phyloP scores from a whole-genome alignment of 352 stramenopile genomes.

The Phytophthora colocasiae region DNA sequence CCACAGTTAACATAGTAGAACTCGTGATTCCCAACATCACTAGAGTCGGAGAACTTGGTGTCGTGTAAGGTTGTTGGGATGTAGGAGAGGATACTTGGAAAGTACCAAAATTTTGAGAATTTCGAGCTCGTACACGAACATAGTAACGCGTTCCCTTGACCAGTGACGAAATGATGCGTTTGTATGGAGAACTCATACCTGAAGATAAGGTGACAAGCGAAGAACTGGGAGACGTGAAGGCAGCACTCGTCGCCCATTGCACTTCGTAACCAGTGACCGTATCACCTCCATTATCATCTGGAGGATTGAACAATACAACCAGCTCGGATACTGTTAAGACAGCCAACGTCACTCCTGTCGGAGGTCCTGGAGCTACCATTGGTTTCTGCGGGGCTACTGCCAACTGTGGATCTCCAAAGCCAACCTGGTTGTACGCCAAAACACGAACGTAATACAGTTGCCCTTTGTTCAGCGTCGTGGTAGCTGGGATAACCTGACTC shows the following conservation, averaged over 20 bases:
- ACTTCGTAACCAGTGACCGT: slow-evolving; percentile 92
- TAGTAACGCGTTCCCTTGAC: slow-evolving; percentile 77
- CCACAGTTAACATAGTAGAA: slow-evolving; percentile 93
- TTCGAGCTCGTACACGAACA: slow-evolving; percentile 72
- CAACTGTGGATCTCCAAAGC: slow-evolving; percentile 82
- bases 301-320: slow-evolving; percentile 90
- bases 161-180: slow-evolving; percentile 60
- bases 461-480: slow-evolving; percentile 84
- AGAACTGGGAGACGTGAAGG: slow-evolving; percentile 69
- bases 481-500: slow-evolving; percentile 75
- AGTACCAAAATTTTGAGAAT: slow-evolving; percentile 77
- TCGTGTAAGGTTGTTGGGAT: slow-evolving; percentile 93
- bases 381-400: slow-evolving; percentile 70
- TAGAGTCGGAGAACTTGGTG: slow-evolving; percentile 86
- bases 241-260: slow-evolving; percentile 87
- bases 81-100: slow-evolving; percentile 90
- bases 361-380: slow-evolving; percentile 78
- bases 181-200: slow-evolving; percentile 61
- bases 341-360: slow-evolving; percentile 74
- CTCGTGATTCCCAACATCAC: slow-evolving; percentile 79
- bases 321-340: slow-evolving; percentile 87
- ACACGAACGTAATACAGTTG: slow-evolving; percentile 95
- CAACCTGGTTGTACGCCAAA: slow-evolving; percentile 95
- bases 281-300: slow-evolving; percentile 84
- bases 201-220: slow-evolving; percentile 60